Conservation (phyloP, 805 yeast species). For the Metschnikowia koreensis region DNA sequence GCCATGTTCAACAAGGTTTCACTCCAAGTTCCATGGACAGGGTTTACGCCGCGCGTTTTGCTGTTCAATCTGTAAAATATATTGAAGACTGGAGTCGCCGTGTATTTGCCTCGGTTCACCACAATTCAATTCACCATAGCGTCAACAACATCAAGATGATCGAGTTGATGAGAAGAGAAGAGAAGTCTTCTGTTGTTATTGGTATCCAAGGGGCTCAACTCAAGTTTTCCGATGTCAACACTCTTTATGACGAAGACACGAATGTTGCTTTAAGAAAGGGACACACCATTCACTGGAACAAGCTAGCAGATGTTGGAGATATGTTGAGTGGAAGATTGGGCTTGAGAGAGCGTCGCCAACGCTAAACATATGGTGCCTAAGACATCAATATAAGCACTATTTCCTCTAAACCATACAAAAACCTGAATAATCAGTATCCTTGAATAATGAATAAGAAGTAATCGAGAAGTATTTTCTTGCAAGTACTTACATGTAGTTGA, state of each 20-base stretch:
- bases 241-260: constrained; percentile 60
- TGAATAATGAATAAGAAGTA: too few species aligned
- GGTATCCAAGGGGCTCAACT: constrained; percentile 70
- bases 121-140: constrained; percentile 18
- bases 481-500: too few species aligned
- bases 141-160: constrained; percentile 22
- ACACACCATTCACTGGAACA: constrained; percentile 64
- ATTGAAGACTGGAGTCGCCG: constrained; percentile 50
- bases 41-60: constrained; percentile 83
- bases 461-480: too few species aligned
- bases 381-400: not conserved
- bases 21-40: constrained; percentile 94
- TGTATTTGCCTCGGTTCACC: constrained; percentile 17
- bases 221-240: constrained; percentile 53
- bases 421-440: not conserved
- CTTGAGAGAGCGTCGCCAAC: constrained; percentile 28
- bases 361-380: not conserved
- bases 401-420: not conserved
- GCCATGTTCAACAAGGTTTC: constrained; percentile 98
- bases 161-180: constrained; percentile 18
- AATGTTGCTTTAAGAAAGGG: constrained; percentile 66
- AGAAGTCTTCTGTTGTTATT: constrained; percentile 52
- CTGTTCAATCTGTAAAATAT: constrained; percentile 85
- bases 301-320: constrained; percentile 57
- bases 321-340: constrained; percentile 69